Percentiles rank a stretch among this genome's conserved stretches.
These are phyloP conservation scores for Globisporangium okanoganense DNA, from an alignment of 352 stramenopile species.

Conservation along the genomic window DNA sequence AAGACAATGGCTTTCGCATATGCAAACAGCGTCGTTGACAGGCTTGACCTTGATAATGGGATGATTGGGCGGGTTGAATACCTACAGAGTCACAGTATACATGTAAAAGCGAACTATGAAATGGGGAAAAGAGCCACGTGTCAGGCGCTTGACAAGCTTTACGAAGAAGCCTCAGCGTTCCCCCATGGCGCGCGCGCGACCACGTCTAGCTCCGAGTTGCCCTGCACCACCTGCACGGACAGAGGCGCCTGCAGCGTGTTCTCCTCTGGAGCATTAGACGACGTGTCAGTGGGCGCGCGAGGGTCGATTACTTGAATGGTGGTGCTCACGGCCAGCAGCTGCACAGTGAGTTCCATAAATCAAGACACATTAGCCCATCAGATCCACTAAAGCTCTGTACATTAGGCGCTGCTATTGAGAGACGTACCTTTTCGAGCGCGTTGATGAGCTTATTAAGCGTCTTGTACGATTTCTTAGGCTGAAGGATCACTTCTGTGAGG, in stretches of 20 bases:
- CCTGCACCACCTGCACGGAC: constrained; percentile 19
- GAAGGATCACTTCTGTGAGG: constrained; percentile 71
- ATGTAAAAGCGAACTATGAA: not conserved
- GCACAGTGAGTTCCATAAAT: not conserved
- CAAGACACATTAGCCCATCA: not conserved
- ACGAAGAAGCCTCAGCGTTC: constrained; percentile 18
- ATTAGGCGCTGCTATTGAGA: not conserved
- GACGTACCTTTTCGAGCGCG: constrained; percentile 66
- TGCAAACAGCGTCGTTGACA: not conserved
- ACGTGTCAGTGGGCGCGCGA: constrained; percentile 15
- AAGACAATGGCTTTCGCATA: not conserved
- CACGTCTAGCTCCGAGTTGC: constrained; percentile 28
- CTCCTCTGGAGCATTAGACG: not conserved
- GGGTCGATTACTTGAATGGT: constrained; percentile 66
- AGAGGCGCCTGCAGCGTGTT: constrained; percentile 7
- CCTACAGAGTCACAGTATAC: constrained; percentile 1
- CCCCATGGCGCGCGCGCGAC: constrained; percentile 47
- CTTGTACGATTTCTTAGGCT: constrained; percentile 69
- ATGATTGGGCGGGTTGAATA: constrained; percentile 1
- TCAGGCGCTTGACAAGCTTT: not conserved
- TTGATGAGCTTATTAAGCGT: constrained; percentile 79
- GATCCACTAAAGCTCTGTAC: not conserved
- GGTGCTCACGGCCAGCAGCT: constrained; percentile 64
- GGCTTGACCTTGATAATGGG: not conserved
- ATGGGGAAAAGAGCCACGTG: not conserved